phyloP scores from a whole-genome alignment of 306 rosid genomes.

The Coriaria nepalensis region DNA sequence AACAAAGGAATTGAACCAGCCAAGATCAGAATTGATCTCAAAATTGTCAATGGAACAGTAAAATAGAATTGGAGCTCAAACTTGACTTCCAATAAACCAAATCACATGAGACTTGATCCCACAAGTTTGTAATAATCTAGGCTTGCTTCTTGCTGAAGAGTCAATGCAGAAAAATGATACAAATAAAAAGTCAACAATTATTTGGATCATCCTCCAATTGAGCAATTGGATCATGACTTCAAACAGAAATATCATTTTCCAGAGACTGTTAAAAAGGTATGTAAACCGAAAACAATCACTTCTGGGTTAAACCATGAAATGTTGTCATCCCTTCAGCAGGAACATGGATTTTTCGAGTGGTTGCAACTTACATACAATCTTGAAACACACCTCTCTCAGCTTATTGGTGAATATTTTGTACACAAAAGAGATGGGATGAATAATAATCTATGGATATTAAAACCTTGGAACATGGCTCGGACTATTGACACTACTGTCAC shows the following conservation, averaged over 20 bases:
- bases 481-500: conserved; percentile 90
- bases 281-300: conserved; percentile 4
- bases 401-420: conserved; percentile 62
- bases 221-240: too few relatives aligned
- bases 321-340: conserved; percentile 29
- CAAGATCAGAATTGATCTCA: too few relatives aligned
- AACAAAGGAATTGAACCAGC: too few relatives aligned
- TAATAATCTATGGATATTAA: conserved; percentile 83
- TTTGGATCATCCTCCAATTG: too few relatives aligned
- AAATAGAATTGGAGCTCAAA: too few relatives aligned
- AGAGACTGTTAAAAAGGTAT: conserved; percentile 78
- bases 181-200: too few relatives aligned
- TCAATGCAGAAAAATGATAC: too few relatives aligned
- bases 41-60: too few relatives aligned
- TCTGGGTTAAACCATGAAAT: conserved; percentile 1
- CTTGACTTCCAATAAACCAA: too few relatives aligned
- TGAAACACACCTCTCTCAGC: conserved; percentile 65
- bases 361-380: conserved; percentile 94
- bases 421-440: conserved; percentile 60
- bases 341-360: conserved; percentile 77
- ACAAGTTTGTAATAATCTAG: too few relatives aligned
- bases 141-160: too few relatives aligned
- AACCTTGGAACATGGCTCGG: conserved; percentile 99
- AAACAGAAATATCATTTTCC: conserved; percentile 98
- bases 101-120: too few relatives aligned